Conservation (phyloP, 129 eudicot genomes). For the Flaveria ramosissima region DNA sequence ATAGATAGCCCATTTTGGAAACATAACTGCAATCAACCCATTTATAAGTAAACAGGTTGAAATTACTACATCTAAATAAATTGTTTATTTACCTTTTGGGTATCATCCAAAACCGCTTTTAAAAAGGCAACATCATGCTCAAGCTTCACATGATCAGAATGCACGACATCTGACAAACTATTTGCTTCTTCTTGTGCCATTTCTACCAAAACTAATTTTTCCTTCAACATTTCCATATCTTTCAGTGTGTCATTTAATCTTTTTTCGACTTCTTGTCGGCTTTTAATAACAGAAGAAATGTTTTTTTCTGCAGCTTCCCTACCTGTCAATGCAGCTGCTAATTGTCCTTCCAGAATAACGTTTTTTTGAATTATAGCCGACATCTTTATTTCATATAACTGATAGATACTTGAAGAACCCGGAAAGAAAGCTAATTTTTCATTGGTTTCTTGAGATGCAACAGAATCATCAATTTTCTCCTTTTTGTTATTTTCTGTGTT, state of each 20-base stretch:
- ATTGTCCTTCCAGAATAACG: conserved; percentile 75
- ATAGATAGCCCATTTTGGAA: too few relatives aligned
- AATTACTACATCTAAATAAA: background rate
- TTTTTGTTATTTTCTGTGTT: conserved; percentile 40
- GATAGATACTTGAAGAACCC: conserved; percentile 56
- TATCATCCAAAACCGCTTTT: conserved; percentile 87
- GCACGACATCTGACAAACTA: conserved; percentile 80
- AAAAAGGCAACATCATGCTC: conserved; percentile 97
- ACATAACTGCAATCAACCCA: background rate
- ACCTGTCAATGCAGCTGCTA: conserved; percentile 69
- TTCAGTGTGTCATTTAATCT: conserved; percentile 55
- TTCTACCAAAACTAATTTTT: conserved; percentile 68
- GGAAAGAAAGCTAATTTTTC: conserved; percentile 40
- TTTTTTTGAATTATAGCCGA: conserved; percentile 66
- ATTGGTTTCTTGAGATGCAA: conserved; percentile 53
- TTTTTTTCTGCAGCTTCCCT: conserved; percentile 87
- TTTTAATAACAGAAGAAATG: conserved; percentile 49
- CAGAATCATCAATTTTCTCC: conserved; percentile 43
- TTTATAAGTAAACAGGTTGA: background rate
- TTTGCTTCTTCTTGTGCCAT: conserved; percentile 90
- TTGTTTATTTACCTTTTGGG: conserved; percentile 68
- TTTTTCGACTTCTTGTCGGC: conserved; percentile 72
- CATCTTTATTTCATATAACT: conserved; percentile 64
- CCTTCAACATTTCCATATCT: conserved; percentile 77
- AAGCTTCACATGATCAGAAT: conserved; percentile 85